Conservation (phyloP, 768 basidiomycete genomes). For the Rubroboletus pulcherrimus region DNA sequence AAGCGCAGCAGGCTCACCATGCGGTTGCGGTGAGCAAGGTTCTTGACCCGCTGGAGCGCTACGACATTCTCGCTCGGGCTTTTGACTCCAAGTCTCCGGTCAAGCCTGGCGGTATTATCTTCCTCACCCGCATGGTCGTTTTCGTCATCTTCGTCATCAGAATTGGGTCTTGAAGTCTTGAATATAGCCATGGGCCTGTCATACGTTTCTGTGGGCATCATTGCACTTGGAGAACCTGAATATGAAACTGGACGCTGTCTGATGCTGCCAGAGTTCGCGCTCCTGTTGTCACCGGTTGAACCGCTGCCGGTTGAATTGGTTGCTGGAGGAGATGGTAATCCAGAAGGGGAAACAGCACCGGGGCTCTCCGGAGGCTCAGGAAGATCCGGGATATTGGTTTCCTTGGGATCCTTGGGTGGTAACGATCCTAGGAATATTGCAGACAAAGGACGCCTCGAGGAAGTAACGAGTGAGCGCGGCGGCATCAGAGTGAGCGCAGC, state of each 20-base stretch:
- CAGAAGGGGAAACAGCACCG: constrained; percentile 51
- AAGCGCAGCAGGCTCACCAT: constrained; percentile 47
- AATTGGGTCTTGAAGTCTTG: constrained; percentile 29
- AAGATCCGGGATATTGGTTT: constrained; percentile 53
- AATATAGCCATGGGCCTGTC: constrained; percentile 31
- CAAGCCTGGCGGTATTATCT: constrained; percentile 59
- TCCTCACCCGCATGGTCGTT: constrained; percentile 53
- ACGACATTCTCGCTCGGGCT: constrained; percentile 50
- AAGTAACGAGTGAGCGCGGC: constrained; percentile 41
- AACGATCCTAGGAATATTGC: constrained; percentile 55
- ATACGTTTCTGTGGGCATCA: constrained; percentile 40
- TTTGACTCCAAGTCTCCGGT: constrained; percentile 34
- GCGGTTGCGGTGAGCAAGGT: constrained; percentile 67
- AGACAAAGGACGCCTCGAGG: constrained; percentile 53
- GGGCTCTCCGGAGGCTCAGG: constrained; percentile 68
- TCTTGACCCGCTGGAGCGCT: constrained; percentile 67
- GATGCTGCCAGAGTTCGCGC: constrained; percentile 38
- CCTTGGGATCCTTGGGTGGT: constrained; percentile 38
- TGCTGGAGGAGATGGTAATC: constrained; percentile 79
- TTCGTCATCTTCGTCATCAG: constrained; percentile 47
- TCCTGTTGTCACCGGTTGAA: constrained; percentile 60
- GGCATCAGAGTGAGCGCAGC: constrained; percentile 40
- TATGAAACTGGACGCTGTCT: constrained; percentile 33
- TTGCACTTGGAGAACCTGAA: constrained; percentile 24
- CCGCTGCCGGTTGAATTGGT: constrained; percentile 84